phyloP scores from a whole-genome alignment of 1,284 basidiomycete genomes.

The Tilletia indica region DNA sequence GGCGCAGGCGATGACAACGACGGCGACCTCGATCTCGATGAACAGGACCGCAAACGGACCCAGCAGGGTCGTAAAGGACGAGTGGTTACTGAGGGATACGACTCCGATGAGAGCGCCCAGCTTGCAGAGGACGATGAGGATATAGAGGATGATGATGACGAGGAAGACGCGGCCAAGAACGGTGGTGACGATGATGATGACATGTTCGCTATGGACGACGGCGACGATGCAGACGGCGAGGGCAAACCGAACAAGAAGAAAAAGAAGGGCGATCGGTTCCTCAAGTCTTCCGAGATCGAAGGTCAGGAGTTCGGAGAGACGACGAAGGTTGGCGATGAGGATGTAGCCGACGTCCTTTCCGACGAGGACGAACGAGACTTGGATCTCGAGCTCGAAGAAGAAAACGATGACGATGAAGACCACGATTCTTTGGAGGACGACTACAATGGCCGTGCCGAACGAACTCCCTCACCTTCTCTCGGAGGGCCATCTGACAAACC shows the following conservation, averaged over 20 bases:
- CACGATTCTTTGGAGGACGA: slow-evolving; percentile 25
- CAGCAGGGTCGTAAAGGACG: slow-evolving; percentile 42
- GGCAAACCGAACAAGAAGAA: slow-evolving; percentile 18
- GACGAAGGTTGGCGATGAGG: slow-evolving; percentile 32
- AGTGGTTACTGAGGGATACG: slow-evolving; percentile 76
- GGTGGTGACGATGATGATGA: slow-evolving; percentile 64
- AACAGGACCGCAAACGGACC: slow-evolving; percentile 38
- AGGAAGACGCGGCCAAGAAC: slow-evolving; percentile 26
- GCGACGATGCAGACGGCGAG: slow-evolving; percentile 26
- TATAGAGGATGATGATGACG: slow-evolving; percentile 59
- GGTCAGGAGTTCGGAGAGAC: slow-evolving; percentile 51
- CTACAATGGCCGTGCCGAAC: slow-evolving; percentile 39
- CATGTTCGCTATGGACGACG: slow-evolving; percentile 70
- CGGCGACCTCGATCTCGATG: slow-evolving; percentile 48
- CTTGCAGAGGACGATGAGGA: slow-evolving; percentile 75
- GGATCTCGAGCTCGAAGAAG: slow-evolving; percentile 43
- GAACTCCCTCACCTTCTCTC: slow-evolving; percentile 34
- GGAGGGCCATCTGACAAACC: not conserved
- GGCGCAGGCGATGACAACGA: not conserved
- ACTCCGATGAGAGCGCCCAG: slow-evolving; percentile 87
- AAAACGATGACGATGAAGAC: slow-evolving; percentile 22
- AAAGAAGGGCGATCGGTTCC: slow-evolving; percentile 29
- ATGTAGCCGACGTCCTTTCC: slow-evolving; percentile 34
- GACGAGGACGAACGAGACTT: slow-evolving; percentile 40
- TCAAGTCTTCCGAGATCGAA: slow-evolving; percentile 76